Conservation (phyloP, 768 basidiomycete species). For the Psilocybe tampanensis region DNA sequence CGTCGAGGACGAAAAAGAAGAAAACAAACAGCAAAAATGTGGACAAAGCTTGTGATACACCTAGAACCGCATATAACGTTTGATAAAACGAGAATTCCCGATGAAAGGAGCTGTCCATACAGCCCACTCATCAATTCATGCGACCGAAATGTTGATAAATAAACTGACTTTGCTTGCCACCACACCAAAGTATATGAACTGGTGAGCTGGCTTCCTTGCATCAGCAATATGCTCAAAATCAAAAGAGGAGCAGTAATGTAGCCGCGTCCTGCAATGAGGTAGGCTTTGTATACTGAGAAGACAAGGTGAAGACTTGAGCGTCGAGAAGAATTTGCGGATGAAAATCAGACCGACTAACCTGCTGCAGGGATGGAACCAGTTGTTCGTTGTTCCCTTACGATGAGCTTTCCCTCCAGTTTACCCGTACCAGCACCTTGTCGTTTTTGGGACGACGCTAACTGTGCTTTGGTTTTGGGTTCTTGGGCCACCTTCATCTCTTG, state of each 20-base stretch:
- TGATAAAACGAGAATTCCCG: conserved; percentile 63
- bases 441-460: conserved; percentile 22
- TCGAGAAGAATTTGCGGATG: background rate
- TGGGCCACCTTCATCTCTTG: conserved; percentile 25
- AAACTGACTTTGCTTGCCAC: conserved; percentile 65
- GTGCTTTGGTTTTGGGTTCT: conserved; percentile 32
- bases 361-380: conserved; percentile 60
- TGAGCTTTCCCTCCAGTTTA: conserved; percentile 66
- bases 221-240: conserved; percentile 48
- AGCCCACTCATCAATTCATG: background rate
- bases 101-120: conserved; percentile 40
- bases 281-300: conserved; percentile 57
- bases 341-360: conserved; percentile 31
- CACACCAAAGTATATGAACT: conserved; percentile 72
- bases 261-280: conserved; percentile 58
- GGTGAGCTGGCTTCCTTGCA: conserved; percentile 64
- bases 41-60: conserved; percentile 54
- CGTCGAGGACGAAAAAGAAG: background rate
- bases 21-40: conserved; percentile 56
- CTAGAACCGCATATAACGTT: conserved; percentile 61
- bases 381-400: conserved; percentile 64
- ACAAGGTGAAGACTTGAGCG: background rate
- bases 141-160: background rate
- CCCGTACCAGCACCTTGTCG: conserved; percentile 49
- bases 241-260: conserved; percentile 52